phyloP scores from a whole-genome alignment of 345 rosid genomes.

The thale cress (Arabidopsis thaliana) region DNA sequence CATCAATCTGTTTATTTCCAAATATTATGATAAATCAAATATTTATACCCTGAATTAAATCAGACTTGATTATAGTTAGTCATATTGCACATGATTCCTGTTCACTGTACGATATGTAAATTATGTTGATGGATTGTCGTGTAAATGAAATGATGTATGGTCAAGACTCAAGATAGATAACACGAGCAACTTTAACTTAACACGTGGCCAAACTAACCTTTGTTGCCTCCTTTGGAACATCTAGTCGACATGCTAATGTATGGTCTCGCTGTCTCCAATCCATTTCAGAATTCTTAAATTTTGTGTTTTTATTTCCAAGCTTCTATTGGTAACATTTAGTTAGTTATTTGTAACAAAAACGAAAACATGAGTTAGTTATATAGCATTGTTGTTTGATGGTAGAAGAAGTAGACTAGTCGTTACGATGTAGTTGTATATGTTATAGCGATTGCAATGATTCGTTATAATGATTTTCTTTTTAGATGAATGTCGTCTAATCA shows the following conservation, averaged over 20 bases:
- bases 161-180: slow-evolving; percentile 32
- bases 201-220: slow-evolving; percentile 38
- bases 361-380: slow-evolving; percentile 12
- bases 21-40: neutral
- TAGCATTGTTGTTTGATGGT: slow-evolving; percentile 27
- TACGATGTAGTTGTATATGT: neutral
- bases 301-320: neutral
- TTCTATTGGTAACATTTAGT: slow-evolving; percentile 5
- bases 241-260: slow-evolving; percentile 39
- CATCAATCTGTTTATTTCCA: slow-evolving; percentile 20
- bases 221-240: slow-evolving; percentile 45
- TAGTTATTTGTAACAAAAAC: neutral
- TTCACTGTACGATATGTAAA: slow-evolving; percentile 26
- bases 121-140: neutral
- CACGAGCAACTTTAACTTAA: slow-evolving; percentile 15
- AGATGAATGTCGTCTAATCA: too few relatives aligned
- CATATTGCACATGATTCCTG: slow-evolving; percentile 3
- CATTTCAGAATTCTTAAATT: slow-evolving; percentile 25
- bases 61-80: neutral
- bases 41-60: neutral
- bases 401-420: slow-evolving; percentile 12
- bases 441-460: neutral
- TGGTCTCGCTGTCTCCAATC: slow-evolving; percentile 40
- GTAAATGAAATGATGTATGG: slow-evolving; percentile 42
- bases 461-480: too few relatives aligned